Percentiles rank a stretch among this genome's conserved stretches.
phyloP scores from a whole-genome alignment of 805 yeast species.

The Middelhovenomyces tepae region DNA sequence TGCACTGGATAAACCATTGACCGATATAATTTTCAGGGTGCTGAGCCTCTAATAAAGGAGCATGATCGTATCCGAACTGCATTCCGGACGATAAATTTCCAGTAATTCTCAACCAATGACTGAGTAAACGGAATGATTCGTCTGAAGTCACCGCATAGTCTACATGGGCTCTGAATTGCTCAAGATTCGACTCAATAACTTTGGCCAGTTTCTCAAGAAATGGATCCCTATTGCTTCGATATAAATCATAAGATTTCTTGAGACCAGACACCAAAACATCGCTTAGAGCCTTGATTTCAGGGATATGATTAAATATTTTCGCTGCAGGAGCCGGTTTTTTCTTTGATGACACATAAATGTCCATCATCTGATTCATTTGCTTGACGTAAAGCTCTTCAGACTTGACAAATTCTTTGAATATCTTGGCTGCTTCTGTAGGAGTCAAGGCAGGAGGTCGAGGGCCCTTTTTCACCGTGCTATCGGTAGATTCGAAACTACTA shows the following conservation, averaged over 20 bases:
- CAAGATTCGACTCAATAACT: slow-evolving; percentile 2
- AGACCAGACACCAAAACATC: slow-evolving; percentile 12
- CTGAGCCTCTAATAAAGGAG: slow-evolving; percentile 7
- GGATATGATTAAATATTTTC: slow-evolving; percentile 13
- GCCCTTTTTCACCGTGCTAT: neutral
- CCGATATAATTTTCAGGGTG: slow-evolving; percentile 14
- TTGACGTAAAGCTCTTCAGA: slow-evolving; percentile 9
- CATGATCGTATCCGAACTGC: slow-evolving; percentile 5
- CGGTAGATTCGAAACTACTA: slow-evolving; percentile 6
- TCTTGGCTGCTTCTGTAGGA: neutral
- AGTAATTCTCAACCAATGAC: slow-evolving; percentile 10
- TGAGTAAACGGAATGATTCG: slow-evolving; percentile 8
- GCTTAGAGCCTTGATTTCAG: slow-evolving; percentile 18
- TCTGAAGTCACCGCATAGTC: slow-evolving; percentile 15
- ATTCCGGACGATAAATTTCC: slow-evolving; percentile 5
- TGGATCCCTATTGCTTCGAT: slow-evolving; percentile 7
- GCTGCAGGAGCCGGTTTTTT: slow-evolving; percentile 9
- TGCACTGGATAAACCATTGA: slow-evolving; percentile 16
- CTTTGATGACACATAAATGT: slow-evolving; percentile 11
- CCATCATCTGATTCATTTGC: slow-evolving; percentile 11
- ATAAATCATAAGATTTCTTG: slow-evolving; percentile 10
- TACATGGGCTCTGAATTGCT: slow-evolving; percentile 12
- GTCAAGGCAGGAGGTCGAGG: neutral
- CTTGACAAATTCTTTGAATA: slow-evolving; percentile 8
- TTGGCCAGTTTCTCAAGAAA: slow-evolving; percentile 8